Base-by-base conservation (phyloP, 2,329 filamentous ascomycete genomes). In the Penicillium sp. region DNA sequence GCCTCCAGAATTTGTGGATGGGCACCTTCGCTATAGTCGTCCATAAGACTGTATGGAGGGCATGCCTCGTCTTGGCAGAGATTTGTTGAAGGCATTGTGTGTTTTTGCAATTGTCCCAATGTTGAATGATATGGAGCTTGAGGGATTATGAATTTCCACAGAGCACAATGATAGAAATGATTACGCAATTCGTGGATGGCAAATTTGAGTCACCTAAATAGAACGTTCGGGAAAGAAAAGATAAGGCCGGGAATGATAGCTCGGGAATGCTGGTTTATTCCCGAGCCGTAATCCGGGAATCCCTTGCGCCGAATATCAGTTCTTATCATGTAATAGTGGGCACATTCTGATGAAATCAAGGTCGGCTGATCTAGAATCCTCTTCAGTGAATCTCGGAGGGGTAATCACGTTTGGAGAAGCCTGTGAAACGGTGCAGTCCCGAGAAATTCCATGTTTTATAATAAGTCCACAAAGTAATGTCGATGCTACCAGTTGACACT, bases 11-110 rank as follows among this genome's bases (percentile, higher is more conserved):
- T 68, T n/a, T 74, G 71, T 5, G 80, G 80, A 57, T 82, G 80
- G 0, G 79, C 80, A 35, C 80, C 80, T 57, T 82, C 80, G 65
- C 78, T 80, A 63, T 82, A 82, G 60, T 82, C 80, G 61, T 82
- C 80, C 47, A 79, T 71, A 55, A 82, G 79, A 65, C 78, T 80
- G 63, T 81, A 82, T 55, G 61, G 65, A 58, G 62, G 60, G 22
- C 63, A 56, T 54, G 58, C 52, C 57, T 68, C 66, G 26, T 67
- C 64, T 60, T 66, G 64, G 58, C 63, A 66, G 19, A 67, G 53
- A 53, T 59, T 66, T 39, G 64, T 63, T 51, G 64, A 60, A 9
- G 63, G 63, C 63, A 67, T 67, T 21, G n/a, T 59, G 46, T 43
- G 33, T 46, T 31, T 57, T n/a, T 24, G n/a, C 21, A 41, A 8